Evolutionary conservation across 257 asterid genomes (phyloP).

Genomic region (Cynanchum wilfordii): DNA sequence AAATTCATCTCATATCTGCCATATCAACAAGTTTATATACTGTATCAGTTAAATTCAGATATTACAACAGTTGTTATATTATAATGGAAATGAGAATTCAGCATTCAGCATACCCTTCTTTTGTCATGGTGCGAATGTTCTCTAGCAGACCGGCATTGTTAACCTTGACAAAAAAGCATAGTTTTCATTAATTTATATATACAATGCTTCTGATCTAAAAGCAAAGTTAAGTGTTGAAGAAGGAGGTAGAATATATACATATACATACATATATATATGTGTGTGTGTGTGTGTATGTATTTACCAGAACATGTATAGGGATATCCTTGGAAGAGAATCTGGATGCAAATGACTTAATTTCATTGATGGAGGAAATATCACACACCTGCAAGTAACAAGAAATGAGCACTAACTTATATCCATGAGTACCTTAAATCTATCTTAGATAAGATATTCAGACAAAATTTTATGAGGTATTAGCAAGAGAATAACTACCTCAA

Average conservation of each 20-base stretch:
- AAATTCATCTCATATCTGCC: slow-evolving; percentile 76
- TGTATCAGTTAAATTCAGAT: slow-evolving; percentile 9
- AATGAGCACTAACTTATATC: not conserved
- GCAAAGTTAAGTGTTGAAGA: not conserved
- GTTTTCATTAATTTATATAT: not conserved
- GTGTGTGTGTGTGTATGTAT: too few relatives aligned
- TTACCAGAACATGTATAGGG: slow-evolving; percentile 85
- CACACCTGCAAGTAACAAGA: slow-evolving; percentile 46
- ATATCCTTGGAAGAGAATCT: slow-evolving; percentile 56
- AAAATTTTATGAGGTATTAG: not conserved
- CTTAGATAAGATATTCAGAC: too few relatives aligned
- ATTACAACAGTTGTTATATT: not conserved
- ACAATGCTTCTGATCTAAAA: not conserved
- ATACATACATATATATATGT: too few relatives aligned
- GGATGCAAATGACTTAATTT: slow-evolving; percentile 68
- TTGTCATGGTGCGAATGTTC: slow-evolving; percentile 43
- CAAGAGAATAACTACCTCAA: slow-evolving; percentile 48
- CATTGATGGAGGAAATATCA: slow-evolving; percentile 65
- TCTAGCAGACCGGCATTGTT: slow-evolving; percentile 94
- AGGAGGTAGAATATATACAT: not conserved
- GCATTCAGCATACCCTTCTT: slow-evolving; percentile 69
- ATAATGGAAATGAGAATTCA: slow-evolving; percentile 13
- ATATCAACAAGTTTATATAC: not conserved
- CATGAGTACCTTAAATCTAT: too few relatives aligned
- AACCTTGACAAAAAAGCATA: slow-evolving; percentile 42